These are phyloP conservation scores for Cladophialophora psammophila DNA, from an alignment of 2,329 filamentous ascomycete genomes.

Conservation along the genomic window DNA sequence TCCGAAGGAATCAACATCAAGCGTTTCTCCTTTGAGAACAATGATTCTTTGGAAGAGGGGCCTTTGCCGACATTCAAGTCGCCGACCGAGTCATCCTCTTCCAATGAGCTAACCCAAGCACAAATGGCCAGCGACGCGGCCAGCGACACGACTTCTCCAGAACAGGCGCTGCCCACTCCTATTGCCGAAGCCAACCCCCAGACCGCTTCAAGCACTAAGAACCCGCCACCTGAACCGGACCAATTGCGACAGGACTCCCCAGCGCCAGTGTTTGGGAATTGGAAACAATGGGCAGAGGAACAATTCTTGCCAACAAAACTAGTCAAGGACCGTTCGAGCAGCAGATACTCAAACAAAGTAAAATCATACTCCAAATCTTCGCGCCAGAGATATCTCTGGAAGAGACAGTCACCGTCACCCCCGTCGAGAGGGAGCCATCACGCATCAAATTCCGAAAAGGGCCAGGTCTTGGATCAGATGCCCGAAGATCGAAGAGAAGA, in stretches of 20 bases:
- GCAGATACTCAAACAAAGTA: constrained; percentile 15
- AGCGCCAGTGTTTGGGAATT: neutral
- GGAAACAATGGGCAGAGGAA: constrained; percentile 15
- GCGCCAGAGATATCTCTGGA: neutral
- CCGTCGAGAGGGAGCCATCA: constrained; percentile 1
- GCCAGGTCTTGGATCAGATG: neutral
- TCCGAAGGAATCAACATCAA: constrained; percentile 9
- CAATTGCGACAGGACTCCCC: neutral
- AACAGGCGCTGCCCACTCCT: neutral
- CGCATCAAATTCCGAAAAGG: neutral
- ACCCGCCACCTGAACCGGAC: neutral
- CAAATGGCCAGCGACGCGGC: neutral
- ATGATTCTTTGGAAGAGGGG: neutral
- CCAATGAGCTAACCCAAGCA: neutral
- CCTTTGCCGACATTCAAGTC: neutral
- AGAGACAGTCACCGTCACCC: constrained; percentile 8
- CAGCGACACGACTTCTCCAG: constrained; percentile 1
- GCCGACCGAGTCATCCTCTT: neutral
- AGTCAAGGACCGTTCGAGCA: constrained; percentile 1
- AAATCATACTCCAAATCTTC: neutral
- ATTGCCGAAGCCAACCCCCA: neutral
- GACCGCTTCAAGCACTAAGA: neutral
- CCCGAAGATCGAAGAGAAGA: neutral
- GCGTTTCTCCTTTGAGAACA: constrained; percentile 25
- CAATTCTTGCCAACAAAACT: constrained; percentile 6